Evolutionary conservation across 2,329 filamentous ascomycete species (phyloP).

Genomic region (Trichoderma sp.): DNA sequence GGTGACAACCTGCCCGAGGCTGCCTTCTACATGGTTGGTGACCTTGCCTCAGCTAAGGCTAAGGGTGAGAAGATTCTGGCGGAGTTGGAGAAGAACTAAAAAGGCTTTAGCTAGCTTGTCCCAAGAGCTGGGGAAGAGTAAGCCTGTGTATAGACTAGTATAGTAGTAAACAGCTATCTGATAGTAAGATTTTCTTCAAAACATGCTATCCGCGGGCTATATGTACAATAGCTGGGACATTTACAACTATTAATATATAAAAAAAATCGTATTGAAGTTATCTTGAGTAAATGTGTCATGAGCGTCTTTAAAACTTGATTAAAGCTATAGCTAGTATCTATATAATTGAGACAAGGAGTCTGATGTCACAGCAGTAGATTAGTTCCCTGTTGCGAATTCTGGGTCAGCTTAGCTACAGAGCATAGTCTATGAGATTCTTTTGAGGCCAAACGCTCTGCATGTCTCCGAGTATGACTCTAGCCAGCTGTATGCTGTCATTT

Average conservation of each 20-base stretch:
- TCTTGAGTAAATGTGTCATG: background rate
- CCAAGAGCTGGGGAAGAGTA: conserved; percentile 37
- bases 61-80: conserved; percentile 99
- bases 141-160: conserved; percentile 60
- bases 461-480: conserved; percentile 48
- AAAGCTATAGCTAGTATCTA: background rate
- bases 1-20: conserved; percentile 93
- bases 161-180: conserved; percentile 23
- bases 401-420: background rate
- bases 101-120: conserved; percentile 41
- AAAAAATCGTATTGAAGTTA: background rate
- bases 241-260: conserved; percentile 20
- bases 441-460: conserved; percentile 41
- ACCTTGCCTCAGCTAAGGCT: conserved; percentile 85
- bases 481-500: conserved; percentile 40
- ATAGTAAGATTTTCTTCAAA: conserved; percentile 22
- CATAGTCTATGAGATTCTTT: background rate
- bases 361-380: background rate
- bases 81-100: conserved; percentile 73
- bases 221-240: conserved; percentile 16
- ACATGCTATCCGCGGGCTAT: conserved; percentile 19
- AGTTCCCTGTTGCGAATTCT: background rate
- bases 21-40: conserved; percentile 97
- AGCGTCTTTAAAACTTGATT: background rate
- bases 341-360: background rate